A percentile compares a stretch with the other conserved stretches of the same genome.
These are phyloP conservation scores for Hanseniaspora singularis DNA, from an alignment of 805 yeast species.

Conservation along the genomic window DNA sequence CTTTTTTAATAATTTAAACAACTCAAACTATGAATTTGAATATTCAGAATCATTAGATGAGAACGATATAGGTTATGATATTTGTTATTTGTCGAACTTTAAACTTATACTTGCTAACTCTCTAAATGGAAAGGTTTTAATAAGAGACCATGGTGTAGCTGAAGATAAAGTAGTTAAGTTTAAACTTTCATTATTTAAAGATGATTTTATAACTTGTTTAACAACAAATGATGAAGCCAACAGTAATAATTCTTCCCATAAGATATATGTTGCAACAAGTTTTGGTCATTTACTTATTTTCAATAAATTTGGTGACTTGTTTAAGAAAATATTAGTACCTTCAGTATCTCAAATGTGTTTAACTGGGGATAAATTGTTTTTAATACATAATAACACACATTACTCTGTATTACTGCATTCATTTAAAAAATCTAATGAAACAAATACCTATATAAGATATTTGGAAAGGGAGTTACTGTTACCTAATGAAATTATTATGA, in stretches of 20 bases:
- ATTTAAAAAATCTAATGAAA: neutral
- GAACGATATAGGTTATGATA: neutral
- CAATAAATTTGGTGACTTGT: neutral
- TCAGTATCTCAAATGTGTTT: neutral
- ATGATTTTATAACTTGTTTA: neutral
- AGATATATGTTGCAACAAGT: neutral
- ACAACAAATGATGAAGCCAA: neutral
- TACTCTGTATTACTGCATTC: neutral
- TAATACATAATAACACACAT: neutral
- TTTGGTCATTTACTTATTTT: neutral
- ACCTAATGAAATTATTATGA: neutral
- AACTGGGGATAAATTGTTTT: neutral
- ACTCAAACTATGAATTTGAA: slow-evolving; percentile 11
- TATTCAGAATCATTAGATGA: slow-evolving; percentile 1
- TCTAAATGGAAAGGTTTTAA: neutral
- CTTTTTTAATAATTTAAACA: slow-evolving; percentile 5
- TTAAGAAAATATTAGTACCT: neutral
- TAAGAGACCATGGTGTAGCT: neutral
- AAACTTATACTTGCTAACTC: slow-evolving; percentile 1
- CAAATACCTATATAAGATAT: neutral
- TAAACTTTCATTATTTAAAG: neutral
- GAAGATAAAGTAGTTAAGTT: neutral
- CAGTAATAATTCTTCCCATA: neutral
- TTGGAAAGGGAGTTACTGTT: neutral
- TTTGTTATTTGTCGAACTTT: neutral